phyloP scores from a whole-genome alignment of 768 basidiomycete species.

The Lyophyllum atratum region DNA sequence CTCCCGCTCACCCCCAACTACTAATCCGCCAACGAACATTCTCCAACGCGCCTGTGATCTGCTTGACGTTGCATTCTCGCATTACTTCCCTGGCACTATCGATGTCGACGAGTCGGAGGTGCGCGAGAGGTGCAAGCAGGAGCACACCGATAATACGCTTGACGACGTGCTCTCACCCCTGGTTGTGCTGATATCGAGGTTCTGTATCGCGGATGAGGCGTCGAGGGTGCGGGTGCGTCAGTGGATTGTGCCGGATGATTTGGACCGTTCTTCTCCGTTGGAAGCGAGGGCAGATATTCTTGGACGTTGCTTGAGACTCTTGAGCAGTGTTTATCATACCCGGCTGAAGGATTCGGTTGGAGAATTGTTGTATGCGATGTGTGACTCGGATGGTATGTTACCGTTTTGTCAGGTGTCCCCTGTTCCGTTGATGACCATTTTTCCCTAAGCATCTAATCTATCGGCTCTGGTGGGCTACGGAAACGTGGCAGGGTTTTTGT shows the following conservation, averaged over 20 bases:
- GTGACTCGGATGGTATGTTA: slow-evolving; percentile 67
- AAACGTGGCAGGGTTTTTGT: slow-evolving; percentile 92
- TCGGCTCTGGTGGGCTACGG: slow-evolving; percentile 90
- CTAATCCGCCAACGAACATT: slow-evolving; percentile 42
- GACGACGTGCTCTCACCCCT: slow-evolving; percentile 83
- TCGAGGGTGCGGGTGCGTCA: slow-evolving; percentile 59
- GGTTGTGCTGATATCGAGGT: slow-evolving; percentile 69
- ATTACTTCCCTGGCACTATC: slow-evolving; percentile 67
- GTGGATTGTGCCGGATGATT: slow-evolving; percentile 71
- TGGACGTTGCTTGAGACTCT: slow-evolving; percentile 77
- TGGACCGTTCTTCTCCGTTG: slow-evolving; percentile 79
- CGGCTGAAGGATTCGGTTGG: slow-evolving; percentile 78
- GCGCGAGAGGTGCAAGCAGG: slow-evolving; percentile 49
- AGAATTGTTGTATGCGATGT: slow-evolving; percentile 84
- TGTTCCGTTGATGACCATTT: neutral
- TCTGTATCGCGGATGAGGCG: slow-evolving; percentile 65
- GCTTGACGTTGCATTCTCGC: slow-evolving; percentile 55
- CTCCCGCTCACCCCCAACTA: slow-evolving; percentile 50
- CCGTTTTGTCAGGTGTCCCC: neutral
- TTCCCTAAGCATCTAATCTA: slow-evolving; percentile 57
- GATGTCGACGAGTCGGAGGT: slow-evolving; percentile 68
- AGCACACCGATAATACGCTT: slow-evolving; percentile 54
- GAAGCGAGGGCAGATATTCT: slow-evolving; percentile 74
- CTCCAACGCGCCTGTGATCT: slow-evolving; percentile 69
- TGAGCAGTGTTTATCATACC: slow-evolving; percentile 72